phyloP scores from a whole-genome alignment of 805 yeast genomes.

The Schwanniomyces sp. region DNA sequence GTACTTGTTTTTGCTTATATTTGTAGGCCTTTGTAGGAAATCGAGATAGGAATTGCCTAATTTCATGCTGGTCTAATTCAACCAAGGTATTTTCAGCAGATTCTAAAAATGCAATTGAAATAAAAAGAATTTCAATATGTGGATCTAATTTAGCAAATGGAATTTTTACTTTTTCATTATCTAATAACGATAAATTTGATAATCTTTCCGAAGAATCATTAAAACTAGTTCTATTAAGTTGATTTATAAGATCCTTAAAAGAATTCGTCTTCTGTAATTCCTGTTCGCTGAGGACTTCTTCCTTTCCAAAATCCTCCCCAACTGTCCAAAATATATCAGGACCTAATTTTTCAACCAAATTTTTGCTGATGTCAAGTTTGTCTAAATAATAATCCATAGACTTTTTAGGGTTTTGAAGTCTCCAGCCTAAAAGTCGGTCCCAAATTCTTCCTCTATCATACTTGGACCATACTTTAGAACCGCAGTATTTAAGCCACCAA shows the following conservation, averaged over 20 bases:
- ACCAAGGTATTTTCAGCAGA: conserved; percentile 74
- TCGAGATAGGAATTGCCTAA: conserved; percentile 70
- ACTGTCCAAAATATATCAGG: conserved; percentile 64
- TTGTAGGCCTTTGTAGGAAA: conserved; percentile 46
- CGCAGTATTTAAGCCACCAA: conserved; percentile 94
- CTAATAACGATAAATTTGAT: not conserved
- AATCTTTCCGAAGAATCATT: not conserved
- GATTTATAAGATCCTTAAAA: conserved; percentile 30
- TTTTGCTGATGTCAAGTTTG: conserved; percentile 31
- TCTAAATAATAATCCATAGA: conserved; percentile 28
- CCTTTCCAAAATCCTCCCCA: conserved; percentile 8
- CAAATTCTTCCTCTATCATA: conserved; percentile 84
- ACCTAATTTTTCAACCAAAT: conserved; percentile 41
- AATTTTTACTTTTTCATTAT: conserved; percentile 12
- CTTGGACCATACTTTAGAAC: conserved; percentile 80
- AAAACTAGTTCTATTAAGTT: conserved; percentile 16
- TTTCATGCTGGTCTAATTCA: conserved; percentile 89
- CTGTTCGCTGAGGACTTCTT: conserved; percentile 1
- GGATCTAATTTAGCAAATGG: conserved; percentile 68
- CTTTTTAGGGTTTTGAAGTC: conserved; percentile 37
- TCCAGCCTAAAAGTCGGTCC: conserved; percentile 85
- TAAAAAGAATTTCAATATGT: conserved; percentile 73
- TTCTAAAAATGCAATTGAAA: conserved; percentile 75
- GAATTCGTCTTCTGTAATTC: conserved; percentile 19
- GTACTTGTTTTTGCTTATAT: conserved; percentile 26